Percentiles rank a stretch among this genome's conserved stretches.
phyloP scores from a whole-genome alignment of 768 basidiomycete species.

The Lactifluus subvellereus region DNA sequence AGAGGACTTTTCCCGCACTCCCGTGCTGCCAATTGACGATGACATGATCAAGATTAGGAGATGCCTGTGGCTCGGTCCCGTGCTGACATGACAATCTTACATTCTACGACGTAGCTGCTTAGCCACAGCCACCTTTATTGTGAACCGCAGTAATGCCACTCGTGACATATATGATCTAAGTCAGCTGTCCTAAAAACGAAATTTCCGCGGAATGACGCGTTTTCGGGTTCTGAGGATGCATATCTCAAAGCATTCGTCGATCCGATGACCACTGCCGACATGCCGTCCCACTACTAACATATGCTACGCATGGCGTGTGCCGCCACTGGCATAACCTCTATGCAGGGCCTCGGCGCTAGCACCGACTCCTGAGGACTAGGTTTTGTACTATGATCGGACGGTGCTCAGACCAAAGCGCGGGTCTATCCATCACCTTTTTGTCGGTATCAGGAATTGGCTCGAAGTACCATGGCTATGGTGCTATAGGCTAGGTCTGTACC shows the following conservation, averaged over 20 bases:
- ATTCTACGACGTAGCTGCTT: background rate
- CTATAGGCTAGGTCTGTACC: background rate
- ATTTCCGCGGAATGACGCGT: background rate
- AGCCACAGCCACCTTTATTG: background rate
- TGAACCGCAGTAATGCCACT: background rate
- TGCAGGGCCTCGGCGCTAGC: background rate
- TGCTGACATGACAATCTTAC: too few species aligned
- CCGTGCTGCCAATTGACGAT: too few species aligned
- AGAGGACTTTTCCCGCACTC: too few species aligned
- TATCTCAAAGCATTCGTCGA: background rate
- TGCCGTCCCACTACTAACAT: background rate
- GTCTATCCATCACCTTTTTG: background rate
- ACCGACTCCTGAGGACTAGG: background rate
- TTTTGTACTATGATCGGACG: too few species aligned
- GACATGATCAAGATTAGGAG: too few species aligned
- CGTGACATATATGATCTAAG: background rate
- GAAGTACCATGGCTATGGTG: background rate
- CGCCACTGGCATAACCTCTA: background rate
- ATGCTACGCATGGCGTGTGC: background rate
- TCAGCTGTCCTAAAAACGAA: background rate
- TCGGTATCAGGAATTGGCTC: background rate
- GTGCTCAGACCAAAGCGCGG: too few species aligned
- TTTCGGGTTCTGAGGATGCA: background rate
- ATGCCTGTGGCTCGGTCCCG: background rate
- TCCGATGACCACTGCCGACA: background rate